Evolutionary conservation across 2,329 filamentous ascomycete genomes (phyloP), one percentile per base, ranked within the genome.

Genomic region (Chrysosporium keratinophilum): DNA sequence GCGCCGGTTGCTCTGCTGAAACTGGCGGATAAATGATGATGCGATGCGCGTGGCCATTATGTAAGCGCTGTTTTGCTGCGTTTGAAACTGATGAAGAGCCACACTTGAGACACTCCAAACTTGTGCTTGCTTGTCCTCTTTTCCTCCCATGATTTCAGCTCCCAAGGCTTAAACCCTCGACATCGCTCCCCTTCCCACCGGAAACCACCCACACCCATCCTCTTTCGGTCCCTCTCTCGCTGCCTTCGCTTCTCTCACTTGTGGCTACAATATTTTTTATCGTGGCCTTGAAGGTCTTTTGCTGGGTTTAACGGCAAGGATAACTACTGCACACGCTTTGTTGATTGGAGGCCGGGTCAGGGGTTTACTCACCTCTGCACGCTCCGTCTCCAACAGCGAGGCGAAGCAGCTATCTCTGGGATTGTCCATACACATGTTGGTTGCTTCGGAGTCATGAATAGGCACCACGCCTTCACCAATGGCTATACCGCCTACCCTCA

Each of bases 391-490:
- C 41, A 42, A 42, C 23, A 23, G 20, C 35, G 39, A 43, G 34
- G 19, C 23, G 15, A 48, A 43, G 23, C 44, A 42, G 47, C 33
- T 45, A 19, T 40, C 2, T 31, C 11, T 45, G 11, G 19, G 33
- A 1, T 14, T 6, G 17, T 17, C 9, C 7, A 17, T 33, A 62
- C 61, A 61, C 61, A 70, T 69, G 69, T 63, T 63, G 59, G 50
- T 60, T 58, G 58, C 48, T 33, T 56, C 51, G 64, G 67, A 82
- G 75, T 86, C 85, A 89, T 93, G 82, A 87, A 91, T 69, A 82
- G 88, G 76, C 88, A 95, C 78, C 79, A 85, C 71, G 84, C 84
- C 69, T 91, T 86, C 71, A 81, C 84, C 59, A 95, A 93, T 75
- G 90, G 88, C 69, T 73, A 78, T 61, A 70, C 73, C 59, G 76